Base-by-base conservation (phyloP, 768 basidiomycete genomes). In the Rhizopogon sp. region DNA sequence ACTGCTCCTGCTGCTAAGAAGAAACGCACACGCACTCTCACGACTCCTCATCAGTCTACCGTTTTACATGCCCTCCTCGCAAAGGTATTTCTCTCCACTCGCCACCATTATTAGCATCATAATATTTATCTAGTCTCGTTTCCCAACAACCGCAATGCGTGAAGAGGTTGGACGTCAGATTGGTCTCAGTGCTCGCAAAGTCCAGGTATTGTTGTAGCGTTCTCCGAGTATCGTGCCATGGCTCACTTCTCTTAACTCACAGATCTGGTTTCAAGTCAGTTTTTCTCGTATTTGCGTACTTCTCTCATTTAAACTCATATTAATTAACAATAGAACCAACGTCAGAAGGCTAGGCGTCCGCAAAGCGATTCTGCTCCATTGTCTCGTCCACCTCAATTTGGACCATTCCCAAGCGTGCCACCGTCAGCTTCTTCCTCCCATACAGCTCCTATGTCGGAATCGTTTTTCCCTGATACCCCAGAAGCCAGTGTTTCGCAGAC, bases 231-330 rank as follows among this genome's bases (percentile, higher is more conserved):
- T 22, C 25, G n/a, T 51, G 39, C 53, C 33, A 56, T 57, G 25
- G 55, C 50, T 64, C 40, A 35, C 47, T 28, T 42, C 59, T 42
- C 29, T 55, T 53, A 28, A 55, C 28, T 58, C 43, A 3, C 64
- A 93, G 90, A 90, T 93, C 61, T 93, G 90, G 90, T 93, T 93
- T 72, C 90, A 92, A 79, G 90, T 88, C 10, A 17, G 60, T 59
- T 1, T 57, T 50, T 47, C 43, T 49, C 35, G 49, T 45, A 52
- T 37, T 37, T 37, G 11, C 35, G 11, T 37, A 13, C 11, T 37
- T 54, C 16, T 17, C 39, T 28, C 50, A 43, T 51, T 17, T 50
- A 43, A 54, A 41, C 56, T 62, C 22, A 56, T 55, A 51, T 45
- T 33, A 22, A 28, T 53, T 50, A 56, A 64, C 63, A 58, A 52